These are phyloP conservation scores for Viola pubescens DNA, from an alignment of 441 rosid species.

Conservation along the genomic window DNA sequence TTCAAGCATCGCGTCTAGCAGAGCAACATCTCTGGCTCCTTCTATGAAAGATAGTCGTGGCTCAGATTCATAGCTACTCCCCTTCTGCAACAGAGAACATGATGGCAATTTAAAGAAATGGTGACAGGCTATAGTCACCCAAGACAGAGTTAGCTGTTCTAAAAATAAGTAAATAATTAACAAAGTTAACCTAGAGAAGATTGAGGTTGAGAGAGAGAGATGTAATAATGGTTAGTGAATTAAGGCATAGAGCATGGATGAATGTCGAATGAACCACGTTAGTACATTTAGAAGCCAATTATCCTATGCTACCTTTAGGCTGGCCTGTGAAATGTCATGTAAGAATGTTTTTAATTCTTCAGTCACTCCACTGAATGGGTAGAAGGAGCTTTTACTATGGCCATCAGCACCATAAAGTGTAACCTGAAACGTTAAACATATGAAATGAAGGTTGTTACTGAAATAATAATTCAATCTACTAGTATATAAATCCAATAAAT, in stretches of 20 bases:
- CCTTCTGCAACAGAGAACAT: conserved; percentile 35
- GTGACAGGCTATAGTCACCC: background rate
- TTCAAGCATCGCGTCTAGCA: conserved; percentile 91
- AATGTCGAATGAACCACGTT: background rate
- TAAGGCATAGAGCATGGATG: no score
- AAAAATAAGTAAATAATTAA: no score
- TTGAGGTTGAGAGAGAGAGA: no score
- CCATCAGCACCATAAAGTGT: conserved; percentile 52
- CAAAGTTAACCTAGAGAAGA: no score
- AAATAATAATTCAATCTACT: background rate
- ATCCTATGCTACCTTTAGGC: conserved; percentile 41
- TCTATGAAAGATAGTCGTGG: conserved; percentile 68
- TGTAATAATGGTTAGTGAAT: no score
- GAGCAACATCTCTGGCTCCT: conserved; percentile 90
- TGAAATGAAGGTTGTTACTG: conserved; percentile 3
- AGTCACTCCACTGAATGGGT: conserved; percentile 82
- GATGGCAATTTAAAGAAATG: background rate
- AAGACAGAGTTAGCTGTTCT: background rate
- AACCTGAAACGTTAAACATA: conserved; percentile 37
- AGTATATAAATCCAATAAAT: background rate
- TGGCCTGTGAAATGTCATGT: conserved; percentile 49
- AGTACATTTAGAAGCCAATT: background rate
- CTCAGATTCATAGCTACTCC: conserved; percentile 42
- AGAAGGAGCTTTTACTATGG: conserved; percentile 46
- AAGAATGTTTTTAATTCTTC: conserved; percentile 83